Conservation (phyloP, 2,329 filamentous ascomycete genomes). For the Ampelomyces quisqualis region DNA sequence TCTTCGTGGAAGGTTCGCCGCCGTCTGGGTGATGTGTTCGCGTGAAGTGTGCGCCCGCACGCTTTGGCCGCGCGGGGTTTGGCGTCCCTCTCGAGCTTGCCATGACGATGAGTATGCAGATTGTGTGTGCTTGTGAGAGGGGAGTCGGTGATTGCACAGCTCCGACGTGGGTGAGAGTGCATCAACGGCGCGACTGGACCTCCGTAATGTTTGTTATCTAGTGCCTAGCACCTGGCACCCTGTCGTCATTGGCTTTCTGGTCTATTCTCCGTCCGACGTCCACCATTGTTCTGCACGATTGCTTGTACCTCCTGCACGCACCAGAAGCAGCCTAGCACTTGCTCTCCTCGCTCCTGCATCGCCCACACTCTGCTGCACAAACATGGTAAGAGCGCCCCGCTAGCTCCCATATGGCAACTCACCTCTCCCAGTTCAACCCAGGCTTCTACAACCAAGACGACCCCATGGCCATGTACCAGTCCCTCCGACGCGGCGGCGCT, state of each 20-base stretch:
- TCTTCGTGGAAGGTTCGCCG: conserved; percentile 62
- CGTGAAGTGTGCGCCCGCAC: conserved; percentile 77
- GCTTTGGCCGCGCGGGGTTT: conserved; percentile 72
- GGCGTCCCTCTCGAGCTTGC: conserved; percentile 31
- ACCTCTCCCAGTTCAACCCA: conserved; percentile 42
- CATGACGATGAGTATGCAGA: conserved; percentile 16
- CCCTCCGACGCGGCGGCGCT: conserved; percentile 53
- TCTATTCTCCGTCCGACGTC: neutral
- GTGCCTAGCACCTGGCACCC: conserved; percentile 4
- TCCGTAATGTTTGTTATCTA: too few relatives aligned
- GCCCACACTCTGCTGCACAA: conserved; percentile 5
- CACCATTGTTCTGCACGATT: too few relatives aligned
- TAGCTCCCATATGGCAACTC: conserved; percentile 18
- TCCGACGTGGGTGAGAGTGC: too few relatives aligned
- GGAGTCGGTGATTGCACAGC: too few relatives aligned
- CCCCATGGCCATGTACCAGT: conserved; percentile 56
- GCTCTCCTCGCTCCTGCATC: neutral
- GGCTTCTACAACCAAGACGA: conserved; percentile 57
- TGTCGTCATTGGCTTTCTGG: conserved; percentile 15
- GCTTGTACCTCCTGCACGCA: too few relatives aligned
- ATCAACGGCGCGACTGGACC: too few relatives aligned
- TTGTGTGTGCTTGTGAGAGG: neutral
- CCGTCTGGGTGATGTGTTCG: conserved; percentile 68
- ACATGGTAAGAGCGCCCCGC: conserved; percentile 38
- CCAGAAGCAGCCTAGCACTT: neutral